Percentiles rank a stretch among this genome's conserved stretches.
These are phyloP conservation scores for Musa troglodytarum DNA, from an alignment of 176 grass and related monocot genomes.

Conservation along the genomic window DNA sequence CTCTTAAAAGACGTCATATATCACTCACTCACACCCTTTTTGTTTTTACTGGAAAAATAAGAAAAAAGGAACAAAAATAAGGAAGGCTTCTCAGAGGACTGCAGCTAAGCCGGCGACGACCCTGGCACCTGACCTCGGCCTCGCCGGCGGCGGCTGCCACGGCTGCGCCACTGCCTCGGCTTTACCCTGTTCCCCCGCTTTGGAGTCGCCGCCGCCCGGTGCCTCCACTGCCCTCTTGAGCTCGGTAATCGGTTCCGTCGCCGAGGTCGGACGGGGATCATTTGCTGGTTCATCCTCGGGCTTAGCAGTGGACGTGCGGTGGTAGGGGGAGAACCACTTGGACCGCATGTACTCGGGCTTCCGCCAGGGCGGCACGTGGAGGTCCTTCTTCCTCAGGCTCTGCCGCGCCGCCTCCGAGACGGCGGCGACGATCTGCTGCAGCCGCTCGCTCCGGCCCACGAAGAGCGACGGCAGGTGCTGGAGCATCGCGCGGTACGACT, in stretches of 20 bases:
- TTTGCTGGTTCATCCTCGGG: neutral
- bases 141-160: conserved; percentile 28
- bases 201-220: conserved; percentile 27
- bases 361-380: conserved; percentile 57
- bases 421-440: conserved; percentile 60
- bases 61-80: neutral
- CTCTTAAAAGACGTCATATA: conserved; percentile 14
- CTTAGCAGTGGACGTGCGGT: neutral
- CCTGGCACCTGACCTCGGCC: conserved; percentile 14
- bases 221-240: conserved; percentile 17
- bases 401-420: conserved; percentile 59
- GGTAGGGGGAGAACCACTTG: conserved; percentile 37
- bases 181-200: conserved; percentile 8
- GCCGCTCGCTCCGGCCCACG: conserved; percentile 55
- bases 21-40: neutral
- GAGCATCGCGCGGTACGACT: conserved; percentile 61
- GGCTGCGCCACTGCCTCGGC: conserved; percentile 28
- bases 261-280: neutral
- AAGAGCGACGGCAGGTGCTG: conserved; percentile 65
- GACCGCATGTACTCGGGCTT: conserved; percentile 43
- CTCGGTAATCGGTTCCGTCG: neutral
- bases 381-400: conserved; percentile 83
- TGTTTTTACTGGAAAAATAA: neutral
- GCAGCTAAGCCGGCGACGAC: conserved; percentile 65
- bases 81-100: conserved; percentile 43